A percentile compares a stretch with the other conserved stretches of the same genome.
phyloP scores from a whole-genome alignment of 2,329 filamentous ascomycete genomes.

The Aulographum hederae region DNA sequence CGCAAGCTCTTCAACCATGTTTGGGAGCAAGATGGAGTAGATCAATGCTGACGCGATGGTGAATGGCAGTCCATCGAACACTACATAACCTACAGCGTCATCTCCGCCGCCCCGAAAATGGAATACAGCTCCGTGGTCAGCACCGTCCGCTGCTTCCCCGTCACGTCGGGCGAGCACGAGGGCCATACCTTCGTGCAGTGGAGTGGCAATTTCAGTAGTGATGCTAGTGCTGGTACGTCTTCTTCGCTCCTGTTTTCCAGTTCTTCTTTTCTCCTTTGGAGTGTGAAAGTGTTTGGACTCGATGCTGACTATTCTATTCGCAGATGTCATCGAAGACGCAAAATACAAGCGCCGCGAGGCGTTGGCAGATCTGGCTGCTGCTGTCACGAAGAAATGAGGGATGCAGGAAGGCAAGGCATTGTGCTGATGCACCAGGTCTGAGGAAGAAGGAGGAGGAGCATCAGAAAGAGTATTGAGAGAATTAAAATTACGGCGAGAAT shows the following conservation, averaged over 20 bases:
- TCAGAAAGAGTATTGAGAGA: too few species aligned
- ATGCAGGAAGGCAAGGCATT: constrained; percentile 56
- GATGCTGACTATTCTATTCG: background rate
- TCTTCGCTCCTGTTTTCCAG: background rate
- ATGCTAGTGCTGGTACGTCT: constrained; percentile 47
- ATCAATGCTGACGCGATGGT: too few species aligned
- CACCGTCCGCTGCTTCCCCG: constrained; percentile 45
- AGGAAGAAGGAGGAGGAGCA: constrained; percentile 8
- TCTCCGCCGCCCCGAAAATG: constrained; percentile 45
- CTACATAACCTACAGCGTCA: constrained; percentile 58
- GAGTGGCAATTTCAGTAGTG: constrained; percentile 51
- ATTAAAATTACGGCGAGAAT: constrained; percentile 83
- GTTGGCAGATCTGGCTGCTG: constrained; percentile 36
- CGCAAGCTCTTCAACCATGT: background rate
- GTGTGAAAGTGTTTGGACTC: background rate
- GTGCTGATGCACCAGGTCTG: background rate
- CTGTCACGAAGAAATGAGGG: constrained; percentile 64
- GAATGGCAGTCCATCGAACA: constrained; percentile 55
- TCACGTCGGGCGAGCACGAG: constrained; percentile 48
- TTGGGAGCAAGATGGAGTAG: too few species aligned
- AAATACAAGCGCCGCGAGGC: constrained; percentile 62
- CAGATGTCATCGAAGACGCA: constrained; percentile 55
- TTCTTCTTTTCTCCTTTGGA: background rate
- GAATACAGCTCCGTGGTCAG: constrained; percentile 48
- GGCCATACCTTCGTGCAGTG: constrained; percentile 50